Percentiles rank a stretch among this genome's conserved stretches.
Conservation (phyloP, 176 grass and related monocot species). For the Chrysopogon serrulatus region DNA sequence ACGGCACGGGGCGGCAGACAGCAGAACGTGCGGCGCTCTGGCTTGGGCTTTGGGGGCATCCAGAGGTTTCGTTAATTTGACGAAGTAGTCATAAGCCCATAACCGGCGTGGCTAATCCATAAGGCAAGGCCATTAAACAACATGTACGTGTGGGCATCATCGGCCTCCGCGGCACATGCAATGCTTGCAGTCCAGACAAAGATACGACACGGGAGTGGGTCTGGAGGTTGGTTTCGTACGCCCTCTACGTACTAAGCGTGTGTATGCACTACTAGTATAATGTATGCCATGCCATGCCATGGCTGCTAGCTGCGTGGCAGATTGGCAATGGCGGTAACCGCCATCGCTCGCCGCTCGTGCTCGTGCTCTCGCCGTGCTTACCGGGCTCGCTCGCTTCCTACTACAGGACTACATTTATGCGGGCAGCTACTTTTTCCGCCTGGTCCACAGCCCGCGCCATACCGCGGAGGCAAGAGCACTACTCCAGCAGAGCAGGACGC, state of each 20-base stretch:
- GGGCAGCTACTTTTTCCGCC: conserved; percentile 2
- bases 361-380: too few relatives aligned
- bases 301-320: not conserved
- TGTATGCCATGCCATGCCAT: too few relatives aligned
- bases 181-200: not conserved
- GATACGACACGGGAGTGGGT: not conserved
- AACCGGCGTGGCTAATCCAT: not conserved
- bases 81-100: not conserved
- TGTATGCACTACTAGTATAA: too few relatives aligned
- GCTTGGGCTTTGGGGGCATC: not conserved
- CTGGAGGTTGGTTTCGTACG: not conserved
- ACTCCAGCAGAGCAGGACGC: not conserved
- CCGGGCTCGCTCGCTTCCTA: not conserved
- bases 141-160: not conserved
- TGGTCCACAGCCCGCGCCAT: conserved; percentile 21
- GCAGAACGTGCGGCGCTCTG: conserved; percentile 4
- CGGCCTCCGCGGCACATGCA: conserved; percentile 18
- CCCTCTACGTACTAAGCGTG: not conserved
- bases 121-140: not conserved
- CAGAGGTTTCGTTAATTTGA: not conserved
- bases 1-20: not conserved
- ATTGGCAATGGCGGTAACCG: not conserved
- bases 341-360: not conserved
- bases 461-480: too few relatives aligned
- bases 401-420: conserved; percentile 27